Evolutionary conservation across 1,139 yeast genomes (phyloP).

Genomic region (Taiozyma sp.): DNA sequence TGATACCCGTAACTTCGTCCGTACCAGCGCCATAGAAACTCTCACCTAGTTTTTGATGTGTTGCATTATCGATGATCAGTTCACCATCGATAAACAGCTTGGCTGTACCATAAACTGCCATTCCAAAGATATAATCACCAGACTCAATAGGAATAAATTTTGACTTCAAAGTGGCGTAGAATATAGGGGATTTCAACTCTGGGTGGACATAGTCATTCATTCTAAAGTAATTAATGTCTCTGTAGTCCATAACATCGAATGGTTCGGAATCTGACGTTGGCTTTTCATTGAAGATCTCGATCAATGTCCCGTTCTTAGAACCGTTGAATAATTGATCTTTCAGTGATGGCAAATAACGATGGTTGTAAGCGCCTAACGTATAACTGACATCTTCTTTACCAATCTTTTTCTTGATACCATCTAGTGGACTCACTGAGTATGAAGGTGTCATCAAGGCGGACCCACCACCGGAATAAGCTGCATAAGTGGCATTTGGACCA

Average conservation of each 20-base stretch:
- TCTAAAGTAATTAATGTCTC: background rate
- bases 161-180: constrained; percentile 45
- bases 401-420: constrained; percentile 32
- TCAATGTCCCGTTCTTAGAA: background rate
- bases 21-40: constrained; percentile 37
- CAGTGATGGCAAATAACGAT: background rate
- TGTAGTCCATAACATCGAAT: constrained; percentile 26
- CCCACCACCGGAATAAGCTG: constrained; percentile 47
- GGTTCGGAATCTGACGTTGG: constrained; percentile 14
- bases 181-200: constrained; percentile 17
- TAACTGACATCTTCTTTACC: constrained; percentile 9
- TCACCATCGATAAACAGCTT: constrained; percentile 43
- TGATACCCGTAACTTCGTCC: constrained; percentile 39
- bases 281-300: background rate
- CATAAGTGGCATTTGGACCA: constrained; percentile 43
- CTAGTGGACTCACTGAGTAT: constrained; percentile 38
- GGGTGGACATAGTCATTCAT: background rate
- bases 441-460: constrained; percentile 43
- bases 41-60: constrained; percentile 26
- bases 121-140: constrained; percentile 35
- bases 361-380: too few relatives aligned
- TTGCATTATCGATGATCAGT: constrained; percentile 43
- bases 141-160: constrained; percentile 40
- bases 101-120: constrained; percentile 45
- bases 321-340: background rate